Conservation (phyloP, 2,329 filamentous ascomycete genomes). For the Ceratocystis harringtonii region DNA sequence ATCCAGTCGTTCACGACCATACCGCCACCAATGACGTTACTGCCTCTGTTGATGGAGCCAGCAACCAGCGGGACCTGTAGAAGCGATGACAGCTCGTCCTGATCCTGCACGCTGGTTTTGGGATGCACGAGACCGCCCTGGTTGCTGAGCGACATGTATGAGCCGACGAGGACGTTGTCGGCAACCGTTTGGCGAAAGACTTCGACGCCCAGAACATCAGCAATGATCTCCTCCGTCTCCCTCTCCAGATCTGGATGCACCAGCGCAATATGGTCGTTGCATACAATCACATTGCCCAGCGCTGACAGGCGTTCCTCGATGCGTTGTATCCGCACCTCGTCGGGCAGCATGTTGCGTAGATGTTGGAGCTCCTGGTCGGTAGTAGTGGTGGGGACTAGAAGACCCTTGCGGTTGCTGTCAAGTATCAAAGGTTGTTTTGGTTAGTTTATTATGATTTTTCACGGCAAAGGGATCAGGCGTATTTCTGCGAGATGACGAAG, state of each 20-base stretch:
- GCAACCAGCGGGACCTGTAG: slow-evolving; percentile 93
- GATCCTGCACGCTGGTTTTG: slow-evolving; percentile 92
- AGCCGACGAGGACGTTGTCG: slow-evolving; percentile 90
- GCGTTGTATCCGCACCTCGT: slow-evolving; percentile 82
- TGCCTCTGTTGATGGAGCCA: slow-evolving; percentile 83
- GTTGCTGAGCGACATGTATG: slow-evolving; percentile 93
- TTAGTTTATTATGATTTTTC: background rate
- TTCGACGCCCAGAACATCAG: slow-evolving; percentile 79
- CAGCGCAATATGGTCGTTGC: slow-evolving; percentile 92
- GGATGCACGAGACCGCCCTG: slow-evolving; percentile 94
- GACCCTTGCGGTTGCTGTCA: slow-evolving; percentile 76
- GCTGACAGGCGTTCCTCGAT: slow-evolving; percentile 96
- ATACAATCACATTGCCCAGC: slow-evolving; percentile 90
- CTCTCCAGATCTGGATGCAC: slow-evolving; percentile 93
- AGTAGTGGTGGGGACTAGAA: slow-evolving; percentile 88
- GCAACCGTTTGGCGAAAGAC: slow-evolving; percentile 90
- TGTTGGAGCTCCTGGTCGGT: slow-evolving; percentile 98
- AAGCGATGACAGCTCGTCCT: slow-evolving; percentile 88
- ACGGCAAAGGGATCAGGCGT: background rate
- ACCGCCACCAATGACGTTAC: slow-evolving; percentile 84
- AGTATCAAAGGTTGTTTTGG: background rate
- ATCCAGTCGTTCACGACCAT: slow-evolving; percentile 97
- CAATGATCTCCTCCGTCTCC: slow-evolving; percentile 96
- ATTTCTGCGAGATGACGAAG: background rate
- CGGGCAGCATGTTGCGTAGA: slow-evolving; percentile 84